A percentile compares a stretch with the other conserved stretches of the same genome.
phyloP scores from a whole-genome alignment of 345 rosid genomes.

The Bruguiera gymnorhiza region DNA sequence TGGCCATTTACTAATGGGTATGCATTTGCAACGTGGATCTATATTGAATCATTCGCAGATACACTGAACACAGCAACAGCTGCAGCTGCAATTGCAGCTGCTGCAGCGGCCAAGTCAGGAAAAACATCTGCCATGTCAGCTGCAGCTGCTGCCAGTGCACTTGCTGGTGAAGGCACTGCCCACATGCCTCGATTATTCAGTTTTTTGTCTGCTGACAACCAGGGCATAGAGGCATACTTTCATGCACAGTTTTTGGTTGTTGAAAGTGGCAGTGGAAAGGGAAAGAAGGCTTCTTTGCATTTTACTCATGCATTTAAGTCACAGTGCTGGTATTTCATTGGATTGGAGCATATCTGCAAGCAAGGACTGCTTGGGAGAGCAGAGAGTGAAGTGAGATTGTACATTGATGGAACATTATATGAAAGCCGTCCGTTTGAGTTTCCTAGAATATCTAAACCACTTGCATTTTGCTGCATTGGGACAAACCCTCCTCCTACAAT shows the following conservation, averaged over 20 bases:
- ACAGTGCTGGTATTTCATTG: constrained; percentile 97
- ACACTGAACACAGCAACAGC: constrained; percentile 97
- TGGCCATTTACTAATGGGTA: constrained; percentile 98
- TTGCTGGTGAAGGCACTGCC: constrained; percentile 97
- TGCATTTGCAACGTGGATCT: constrained; percentile 96
- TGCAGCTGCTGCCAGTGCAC: constrained; percentile 99
- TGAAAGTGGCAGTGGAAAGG: constrained; percentile 92
- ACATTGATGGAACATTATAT: constrained; percentile 88
- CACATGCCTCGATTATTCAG: constrained; percentile 99
- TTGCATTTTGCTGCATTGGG: constrained; percentile 96
- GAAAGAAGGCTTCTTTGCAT: constrained; percentile 91
- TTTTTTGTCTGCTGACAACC: constrained; percentile 94
- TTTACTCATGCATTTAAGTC: constrained; percentile 99
- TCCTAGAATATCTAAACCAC: constrained; percentile 91
- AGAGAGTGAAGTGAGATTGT: constrained; percentile 89
- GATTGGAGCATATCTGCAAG: constrained; percentile 83
- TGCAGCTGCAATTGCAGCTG: constrained; percentile 97
- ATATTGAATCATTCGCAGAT: constrained; percentile 97
- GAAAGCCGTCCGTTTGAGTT: constrained; percentile 94
- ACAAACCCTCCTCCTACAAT: constrained; percentile 98
- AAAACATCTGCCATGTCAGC: constrained; percentile 99
- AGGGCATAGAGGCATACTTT: constrained; percentile 95
- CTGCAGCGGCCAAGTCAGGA: constrained; percentile 96
- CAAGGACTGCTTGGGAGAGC: constrained; percentile 87
- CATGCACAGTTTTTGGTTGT: constrained; percentile 98